Conservation (phyloP, 163 green algal genomes). For the Chloromonas sp. region DNA sequence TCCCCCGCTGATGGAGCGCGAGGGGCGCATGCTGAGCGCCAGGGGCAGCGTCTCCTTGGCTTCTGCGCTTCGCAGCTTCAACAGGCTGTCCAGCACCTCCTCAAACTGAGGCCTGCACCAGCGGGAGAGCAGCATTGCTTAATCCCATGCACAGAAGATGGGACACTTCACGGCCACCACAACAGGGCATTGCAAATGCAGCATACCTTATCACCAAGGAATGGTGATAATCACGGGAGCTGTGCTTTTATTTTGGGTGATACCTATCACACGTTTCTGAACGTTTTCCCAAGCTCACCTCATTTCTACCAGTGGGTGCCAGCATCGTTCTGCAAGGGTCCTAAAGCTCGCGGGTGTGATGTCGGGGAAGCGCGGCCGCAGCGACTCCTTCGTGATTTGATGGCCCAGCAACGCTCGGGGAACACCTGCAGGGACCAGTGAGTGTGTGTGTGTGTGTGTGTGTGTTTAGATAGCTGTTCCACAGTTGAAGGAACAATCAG, state of each 20-base stretch:
- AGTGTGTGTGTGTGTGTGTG: too few relatives aligned
- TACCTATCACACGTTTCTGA: not conserved
- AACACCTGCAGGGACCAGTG: not conserved
- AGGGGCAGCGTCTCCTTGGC: not conserved
- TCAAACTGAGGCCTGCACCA: not conserved
- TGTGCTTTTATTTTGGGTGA: not conserved
- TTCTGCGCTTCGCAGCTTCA: not conserved
- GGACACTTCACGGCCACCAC: not conserved
- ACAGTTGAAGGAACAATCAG: too few relatives aligned
- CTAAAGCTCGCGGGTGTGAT: not conserved
- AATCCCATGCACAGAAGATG: not conserved
- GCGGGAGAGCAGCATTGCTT: not conserved
- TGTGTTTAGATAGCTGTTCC: too few relatives aligned
- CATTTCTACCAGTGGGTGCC: not conserved
- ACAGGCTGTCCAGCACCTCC: not conserved
- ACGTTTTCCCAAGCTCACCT: not conserved
- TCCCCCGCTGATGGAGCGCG: not conserved
- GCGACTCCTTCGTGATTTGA: not conserved
- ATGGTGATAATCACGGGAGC: too few relatives aligned
- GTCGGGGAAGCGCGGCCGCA: not conserved
- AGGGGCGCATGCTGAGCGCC: not conserved
- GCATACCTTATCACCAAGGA: not conserved
- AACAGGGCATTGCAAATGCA: not conserved
- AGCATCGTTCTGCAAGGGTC: not conserved
- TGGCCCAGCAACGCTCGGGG: conserved; percentile 4